Percentiles rank a stretch among this genome's conserved stretches.
Conservation (phyloP, 805 yeast species). For the Citeromyces nyonsensis region DNA sequence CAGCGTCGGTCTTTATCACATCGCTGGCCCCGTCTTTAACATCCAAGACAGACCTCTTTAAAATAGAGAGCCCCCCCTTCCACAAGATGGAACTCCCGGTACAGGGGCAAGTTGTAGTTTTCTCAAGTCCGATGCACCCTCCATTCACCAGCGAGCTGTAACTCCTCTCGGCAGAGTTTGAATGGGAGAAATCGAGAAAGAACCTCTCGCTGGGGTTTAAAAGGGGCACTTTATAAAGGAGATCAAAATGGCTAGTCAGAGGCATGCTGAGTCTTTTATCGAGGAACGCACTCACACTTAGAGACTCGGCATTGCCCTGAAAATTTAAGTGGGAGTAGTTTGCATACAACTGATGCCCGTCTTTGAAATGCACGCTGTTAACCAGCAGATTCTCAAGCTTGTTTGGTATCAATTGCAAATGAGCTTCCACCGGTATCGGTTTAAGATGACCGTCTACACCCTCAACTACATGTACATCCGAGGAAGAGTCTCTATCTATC, state of each 20-base stretch:
- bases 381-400: constrained; percentile 13
- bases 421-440: constrained; percentile 16
- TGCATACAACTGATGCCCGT: constrained; percentile 16
- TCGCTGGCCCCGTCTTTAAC: constrained; percentile 37
- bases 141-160: constrained; percentile 6
- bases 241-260: constrained; percentile 36
- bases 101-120: constrained; percentile 38
- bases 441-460: constrained; percentile 1
- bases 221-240: constrained; percentile 26
- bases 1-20: constrained; percentile 40
- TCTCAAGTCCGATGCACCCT: constrained; percentile 38
- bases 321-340: constrained; percentile 28
- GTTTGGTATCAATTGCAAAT: constrained; percentile 16
- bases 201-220: constrained; percentile 27
- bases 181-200: constrained; percentile 29
- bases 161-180: constrained; percentile 23
- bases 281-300: constrained; percentile 31
- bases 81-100: constrained; percentile 19
- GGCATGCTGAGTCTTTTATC: constrained; percentile 33
- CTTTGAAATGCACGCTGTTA: constrained; percentile 18
- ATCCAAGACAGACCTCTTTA: constrained; percentile 38
- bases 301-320: constrained; percentile 55
- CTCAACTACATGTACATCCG: background rate
- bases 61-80: constrained; percentile 38
- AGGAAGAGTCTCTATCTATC: constrained; percentile 7